Percentiles rank a stretch among this genome's conserved stretches.
Conservation (phyloP, 139 green algal species). For the Closterium sp. region DNA sequence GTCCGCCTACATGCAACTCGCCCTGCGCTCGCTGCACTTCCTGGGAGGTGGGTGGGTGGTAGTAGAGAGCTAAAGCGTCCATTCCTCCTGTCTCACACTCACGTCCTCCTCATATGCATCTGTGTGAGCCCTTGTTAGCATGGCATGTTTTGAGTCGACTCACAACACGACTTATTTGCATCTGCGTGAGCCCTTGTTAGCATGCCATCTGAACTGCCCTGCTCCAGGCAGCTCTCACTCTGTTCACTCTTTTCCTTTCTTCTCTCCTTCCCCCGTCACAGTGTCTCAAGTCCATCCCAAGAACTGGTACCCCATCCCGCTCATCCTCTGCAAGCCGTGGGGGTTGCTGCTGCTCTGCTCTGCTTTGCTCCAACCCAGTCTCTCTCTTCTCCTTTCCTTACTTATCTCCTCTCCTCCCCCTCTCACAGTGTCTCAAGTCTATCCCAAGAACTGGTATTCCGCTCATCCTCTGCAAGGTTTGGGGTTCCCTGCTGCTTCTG, state of each 20-base stretch:
- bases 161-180: too few relatives aligned
- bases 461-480: constrained; percentile 36
- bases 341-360: constrained; percentile 34
- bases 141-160: too few relatives aligned
- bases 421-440: too few relatives aligned
- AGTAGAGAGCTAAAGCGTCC: too few relatives aligned
- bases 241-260: too few relatives aligned
- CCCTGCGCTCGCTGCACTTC: too few relatives aligned
- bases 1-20: background rate
- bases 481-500: too few relatives aligned
- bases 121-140: background rate
- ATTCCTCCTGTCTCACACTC: background rate
- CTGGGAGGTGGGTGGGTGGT: too few relatives aligned
- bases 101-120: constrained; percentile 27
- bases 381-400: background rate
- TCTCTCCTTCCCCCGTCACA: background rate
- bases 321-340: constrained; percentile 57
- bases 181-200: too few relatives aligned
- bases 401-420: too few relatives aligned
- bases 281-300: constrained; percentile 48
- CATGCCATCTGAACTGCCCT: too few relatives aligned
- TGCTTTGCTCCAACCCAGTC: constrained; percentile 42
- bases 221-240: background rate
- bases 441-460: constrained; percentile 48
- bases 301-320: too few relatives aligned